Percentiles rank a stretch among this genome's conserved stretches.
Conservation (phyloP, 176 grass and related monocot genomes). For the Olyra latifolia region DNA sequence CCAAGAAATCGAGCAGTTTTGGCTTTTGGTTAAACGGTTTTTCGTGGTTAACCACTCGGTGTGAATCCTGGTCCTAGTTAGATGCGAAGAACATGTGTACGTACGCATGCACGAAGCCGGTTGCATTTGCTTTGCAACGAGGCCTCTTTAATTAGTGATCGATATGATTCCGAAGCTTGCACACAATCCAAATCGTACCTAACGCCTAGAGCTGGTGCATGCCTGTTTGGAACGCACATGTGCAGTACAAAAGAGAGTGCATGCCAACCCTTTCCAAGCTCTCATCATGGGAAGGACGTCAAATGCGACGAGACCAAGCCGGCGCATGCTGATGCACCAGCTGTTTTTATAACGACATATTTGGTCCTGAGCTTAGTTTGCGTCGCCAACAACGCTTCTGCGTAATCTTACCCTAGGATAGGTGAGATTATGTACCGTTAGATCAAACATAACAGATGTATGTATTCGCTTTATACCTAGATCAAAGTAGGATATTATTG, state of each 20-base stretch:
- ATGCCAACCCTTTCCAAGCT: not conserved
- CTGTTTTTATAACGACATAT: not conserved
- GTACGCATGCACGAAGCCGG: not conserved
- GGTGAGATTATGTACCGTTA: no score
- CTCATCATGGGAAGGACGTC: not conserved
- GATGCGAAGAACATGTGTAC: not conserved
- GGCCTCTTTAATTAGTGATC: no score
- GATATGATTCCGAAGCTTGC: not conserved
- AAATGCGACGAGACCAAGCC: not conserved
- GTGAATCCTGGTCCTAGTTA: not conserved
- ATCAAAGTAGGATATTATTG: no score
- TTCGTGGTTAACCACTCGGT: no score
- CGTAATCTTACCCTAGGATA: no score
- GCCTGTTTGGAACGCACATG: not conserved
- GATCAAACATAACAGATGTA: no score
- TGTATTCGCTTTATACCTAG: no score
- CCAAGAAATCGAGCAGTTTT: no score
- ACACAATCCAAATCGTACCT: not conserved
- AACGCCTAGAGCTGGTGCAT: not conserved
- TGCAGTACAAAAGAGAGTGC: not conserved
- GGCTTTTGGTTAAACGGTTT: no score
- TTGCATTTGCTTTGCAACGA: not conserved
- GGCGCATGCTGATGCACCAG: not conserved
- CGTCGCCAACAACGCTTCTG: no score
- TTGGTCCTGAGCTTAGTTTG: not conserved